Evolutionary conservation across 345 rosid species (phyloP).

Genomic region (Erodium maritimum): DNA sequence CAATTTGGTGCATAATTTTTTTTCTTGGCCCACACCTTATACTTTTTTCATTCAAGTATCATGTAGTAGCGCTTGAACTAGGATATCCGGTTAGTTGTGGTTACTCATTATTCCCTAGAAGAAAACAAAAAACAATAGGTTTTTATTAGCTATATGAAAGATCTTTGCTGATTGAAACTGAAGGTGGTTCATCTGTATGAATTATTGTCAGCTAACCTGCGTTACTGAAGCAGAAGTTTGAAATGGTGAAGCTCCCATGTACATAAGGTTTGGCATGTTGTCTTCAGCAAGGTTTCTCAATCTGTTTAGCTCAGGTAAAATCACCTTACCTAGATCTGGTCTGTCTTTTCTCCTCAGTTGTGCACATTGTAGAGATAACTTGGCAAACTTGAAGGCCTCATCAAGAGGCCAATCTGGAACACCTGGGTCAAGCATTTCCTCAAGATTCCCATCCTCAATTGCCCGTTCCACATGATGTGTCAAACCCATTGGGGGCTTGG

Average conservation of each 20-base stretch:
- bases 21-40: too few species aligned
- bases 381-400: slow-evolving; percentile 45
- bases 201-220: slow-evolving; percentile 22
- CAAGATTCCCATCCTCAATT: slow-evolving; percentile 47
- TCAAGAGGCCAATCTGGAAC: slow-evolving; percentile 72
- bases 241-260: slow-evolving; percentile 17
- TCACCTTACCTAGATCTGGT: slow-evolving; percentile 53
- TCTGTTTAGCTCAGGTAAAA: slow-evolving; percentile 66
- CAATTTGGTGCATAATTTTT: too few species aligned
- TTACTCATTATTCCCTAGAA: too few species aligned
- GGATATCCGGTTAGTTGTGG: too few species aligned
- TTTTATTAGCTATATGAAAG: too few species aligned
- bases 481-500: slow-evolving; percentile 86
- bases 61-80: too few species aligned
- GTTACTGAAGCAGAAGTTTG: slow-evolving; percentile 9
- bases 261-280: slow-evolving; percentile 20
- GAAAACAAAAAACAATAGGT: too few species aligned
- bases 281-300: slow-evolving; percentile 53
- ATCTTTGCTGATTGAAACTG: too few species aligned
- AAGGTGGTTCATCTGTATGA: too few species aligned
- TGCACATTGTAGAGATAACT: slow-evolving; percentile 57
- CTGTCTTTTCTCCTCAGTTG: slow-evolving; percentile 77
- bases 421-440: slow-evolving; percentile 37
- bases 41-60: too few species aligned
- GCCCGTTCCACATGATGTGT: slow-evolving; percentile 50